Conservation (phyloP, 1,139 yeast genomes). For the Yamadazyma spencermartinsiae region DNA sequence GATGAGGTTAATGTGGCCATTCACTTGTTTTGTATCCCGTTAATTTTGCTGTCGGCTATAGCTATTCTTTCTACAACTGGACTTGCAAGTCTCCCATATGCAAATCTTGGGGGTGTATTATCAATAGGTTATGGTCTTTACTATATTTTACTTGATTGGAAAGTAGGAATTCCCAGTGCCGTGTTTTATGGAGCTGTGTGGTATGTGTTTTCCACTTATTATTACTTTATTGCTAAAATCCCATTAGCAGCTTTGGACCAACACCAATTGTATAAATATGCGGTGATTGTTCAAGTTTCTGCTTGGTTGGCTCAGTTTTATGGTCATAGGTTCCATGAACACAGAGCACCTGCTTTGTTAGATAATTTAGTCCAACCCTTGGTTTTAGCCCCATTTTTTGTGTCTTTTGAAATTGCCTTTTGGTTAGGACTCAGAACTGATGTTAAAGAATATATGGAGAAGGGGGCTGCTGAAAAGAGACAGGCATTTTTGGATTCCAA, state of each 20-base stretch:
- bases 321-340: constrained; percentile 84
- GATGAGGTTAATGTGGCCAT: constrained; percentile 68
- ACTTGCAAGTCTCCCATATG: constrained; percentile 26
- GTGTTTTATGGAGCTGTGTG: constrained; percentile 30
- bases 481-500: constrained; percentile 21
- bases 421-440: constrained; percentile 59
- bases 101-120: constrained; percentile 39
- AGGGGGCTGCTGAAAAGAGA: constrained; percentile 42
- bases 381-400: constrained; percentile 89
- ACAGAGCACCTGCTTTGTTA: constrained; percentile 81
- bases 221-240: constrained; percentile 31
- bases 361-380: constrained; percentile 84
- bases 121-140: constrained; percentile 40
- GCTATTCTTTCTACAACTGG: constrained; percentile 18
- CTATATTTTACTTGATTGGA: constrained; percentile 44
- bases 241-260: constrained; percentile 20
- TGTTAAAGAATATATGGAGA: constrained; percentile 56
- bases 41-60: constrained; percentile 60
- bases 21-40: constrained; percentile 79
- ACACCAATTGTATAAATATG: constrained; percentile 19
- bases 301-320: constrained; percentile 88
- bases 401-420: constrained; percentile 74
- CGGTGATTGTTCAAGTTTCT: constrained; percentile 43
- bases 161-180: constrained; percentile 40
- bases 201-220: constrained; percentile 17